Percentiles rank a stretch among this genome's conserved stretches.
Conservation (phyloP, 2,329 filamentous ascomycete genomes). For the Botrytis elliptica region DNA sequence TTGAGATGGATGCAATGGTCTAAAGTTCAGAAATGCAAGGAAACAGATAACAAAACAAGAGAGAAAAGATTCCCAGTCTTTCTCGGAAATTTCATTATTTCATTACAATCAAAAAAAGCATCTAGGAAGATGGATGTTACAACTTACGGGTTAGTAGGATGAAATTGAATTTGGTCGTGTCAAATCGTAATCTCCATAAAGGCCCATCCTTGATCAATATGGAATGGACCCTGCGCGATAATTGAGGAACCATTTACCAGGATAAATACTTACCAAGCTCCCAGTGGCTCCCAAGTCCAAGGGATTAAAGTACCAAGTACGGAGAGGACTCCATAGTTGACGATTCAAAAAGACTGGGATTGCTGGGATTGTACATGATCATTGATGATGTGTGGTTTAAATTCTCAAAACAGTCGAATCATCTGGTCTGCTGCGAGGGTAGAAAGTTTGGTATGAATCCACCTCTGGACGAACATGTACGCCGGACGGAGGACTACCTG, state of each 20-base stretch:
- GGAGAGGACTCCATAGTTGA: slow-evolving; percentile 1
- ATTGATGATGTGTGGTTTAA: background rate
- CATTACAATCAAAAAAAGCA: slow-evolving; percentile 9
- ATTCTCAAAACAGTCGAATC: background rate
- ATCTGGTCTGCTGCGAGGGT: background rate
- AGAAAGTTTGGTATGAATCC: background rate
- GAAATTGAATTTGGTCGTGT: slow-evolving; percentile 6
- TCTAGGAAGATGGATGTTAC: slow-evolving; percentile 11
- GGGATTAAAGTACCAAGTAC: background rate
- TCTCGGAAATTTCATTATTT: slow-evolving; percentile 13
- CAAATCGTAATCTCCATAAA: slow-evolving; percentile 15
- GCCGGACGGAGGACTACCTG: background rate
- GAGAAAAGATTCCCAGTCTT: background rate
- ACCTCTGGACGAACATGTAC: background rate
- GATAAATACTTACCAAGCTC: background rate
- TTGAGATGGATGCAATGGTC: background rate
- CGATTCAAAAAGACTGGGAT: background rate
- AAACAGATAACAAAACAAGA: slow-evolving; percentile 8
- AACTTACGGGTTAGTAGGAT: slow-evolving; percentile 15
- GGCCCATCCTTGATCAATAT: slow-evolving; percentile 10
- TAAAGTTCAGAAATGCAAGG: background rate
- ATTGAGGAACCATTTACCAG: background rate
- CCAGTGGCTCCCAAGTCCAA: background rate
- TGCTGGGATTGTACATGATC: background rate
- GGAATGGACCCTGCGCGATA: slow-evolving; percentile 4